These are phyloP conservation scores for Davidsoniella eucalypti DNA, from an alignment of 2,329 filamentous ascomycete genomes.

Conservation along the genomic window DNA sequence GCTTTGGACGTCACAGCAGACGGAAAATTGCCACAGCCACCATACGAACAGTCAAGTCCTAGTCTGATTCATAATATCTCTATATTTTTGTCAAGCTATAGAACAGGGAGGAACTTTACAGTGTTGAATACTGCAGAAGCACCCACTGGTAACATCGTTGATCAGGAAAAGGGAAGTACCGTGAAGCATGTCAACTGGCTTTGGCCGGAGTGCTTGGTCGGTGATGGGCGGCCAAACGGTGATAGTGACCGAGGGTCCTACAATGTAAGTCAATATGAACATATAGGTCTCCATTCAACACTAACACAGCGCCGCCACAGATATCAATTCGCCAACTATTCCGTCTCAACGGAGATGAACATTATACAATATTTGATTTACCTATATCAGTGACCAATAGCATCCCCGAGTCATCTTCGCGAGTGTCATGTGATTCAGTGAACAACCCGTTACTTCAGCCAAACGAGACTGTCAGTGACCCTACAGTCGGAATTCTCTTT, in stretches of 20 bases:
- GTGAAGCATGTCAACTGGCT: conserved; percentile 60
- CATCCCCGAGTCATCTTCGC: conserved; percentile 27
- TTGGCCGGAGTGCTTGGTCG: conserved; percentile 53
- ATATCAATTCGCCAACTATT: conserved; percentile 59
- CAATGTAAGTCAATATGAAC: conserved; percentile 30
- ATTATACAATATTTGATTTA: conserved; percentile 56
- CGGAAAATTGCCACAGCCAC: conserved; percentile 36
- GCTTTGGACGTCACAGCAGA: conserved; percentile 51
- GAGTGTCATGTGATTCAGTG: conserved; percentile 33
- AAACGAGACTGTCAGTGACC: conserved; percentile 24
- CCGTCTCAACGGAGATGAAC: conserved; percentile 43
- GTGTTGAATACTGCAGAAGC: conserved; percentile 44
- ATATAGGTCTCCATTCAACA: background rate
- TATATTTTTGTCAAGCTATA: conserved; percentile 49
- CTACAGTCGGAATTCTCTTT: conserved; percentile 29
- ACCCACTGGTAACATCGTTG: conserved; percentile 45
- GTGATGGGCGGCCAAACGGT: conserved; percentile 33
- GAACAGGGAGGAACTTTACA: conserved; percentile 49
- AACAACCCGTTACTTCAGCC: conserved; percentile 34
- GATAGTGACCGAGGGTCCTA: conserved; percentile 43
- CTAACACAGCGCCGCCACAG: conserved; percentile 18
- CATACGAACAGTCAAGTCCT: conserved; percentile 34
- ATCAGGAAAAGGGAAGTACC: conserved; percentile 46
- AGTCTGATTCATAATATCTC: conserved; percentile 47
- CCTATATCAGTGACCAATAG: conserved; percentile 52